Evolutionary conservation across 352 stramenopile species (phyloP), one percentile per base, ranked within the genome.

Genomic region (Elongisporangium anandrum): DNA sequence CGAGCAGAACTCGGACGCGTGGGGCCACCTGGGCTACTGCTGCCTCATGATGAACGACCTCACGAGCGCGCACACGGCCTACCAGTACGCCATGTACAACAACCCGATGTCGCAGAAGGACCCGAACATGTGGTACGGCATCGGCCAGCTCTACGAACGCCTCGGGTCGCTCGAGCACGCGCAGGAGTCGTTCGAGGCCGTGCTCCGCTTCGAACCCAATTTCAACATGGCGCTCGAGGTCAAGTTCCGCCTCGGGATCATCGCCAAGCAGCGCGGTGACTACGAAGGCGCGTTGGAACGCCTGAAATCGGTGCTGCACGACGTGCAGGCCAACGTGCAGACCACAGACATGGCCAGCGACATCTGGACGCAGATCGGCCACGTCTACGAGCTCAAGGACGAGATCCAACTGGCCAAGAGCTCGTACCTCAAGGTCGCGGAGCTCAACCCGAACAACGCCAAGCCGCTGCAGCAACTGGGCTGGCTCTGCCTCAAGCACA

Each of bases 21-120:
- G 85, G 85, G 85, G 82, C 50, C 82, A 92, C 68, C 57, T 94
- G 45, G 85, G 85, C 58, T 94, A 94, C 69, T 94, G 85, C 77
- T 94, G 82, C 63, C 77, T 94, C 62, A 94, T 92, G 82, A 88
- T 94, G 76, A 94, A 94, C 73, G 82, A 94, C 65, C 81, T 94
- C 57, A 88, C 81, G 68, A 94, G 84, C 61, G 85, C 85, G 4
- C 82, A 94, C 70, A 92, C 85, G 60, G 85, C 85, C 29, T 94
- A 94, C 66, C 85, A 94, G 67, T 92, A 94, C 66, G 85, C 85
- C 54, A 92, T 94, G 82, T 94, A 92, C 75, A 91, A 94, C 75
- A 94, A 92, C 68, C 85, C 85, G 7, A 89, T 87, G 75, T 92
- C 82, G 47, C 82, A 94, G 67, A 90, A 91, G 63, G 85, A 94